Conservation (phyloP, 108 stramenopile species). For the Bacterosira constricta region DNA sequence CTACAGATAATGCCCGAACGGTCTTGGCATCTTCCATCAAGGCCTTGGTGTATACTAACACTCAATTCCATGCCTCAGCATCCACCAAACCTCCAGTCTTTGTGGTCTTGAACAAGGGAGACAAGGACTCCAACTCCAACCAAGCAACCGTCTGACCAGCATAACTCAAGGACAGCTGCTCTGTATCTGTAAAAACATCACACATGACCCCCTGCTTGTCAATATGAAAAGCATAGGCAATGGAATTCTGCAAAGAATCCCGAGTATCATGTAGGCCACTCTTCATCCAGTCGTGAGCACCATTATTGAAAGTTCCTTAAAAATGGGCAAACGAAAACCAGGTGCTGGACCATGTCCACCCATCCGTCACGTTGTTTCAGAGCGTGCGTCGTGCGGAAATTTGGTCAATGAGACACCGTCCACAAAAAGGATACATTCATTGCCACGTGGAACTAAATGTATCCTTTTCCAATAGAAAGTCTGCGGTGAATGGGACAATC, state of each 20-base stretch:
- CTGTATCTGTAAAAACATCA: not conserved
- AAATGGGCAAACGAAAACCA: not conserved
- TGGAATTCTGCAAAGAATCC: not conserved
- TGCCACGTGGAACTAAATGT: too few species aligned
- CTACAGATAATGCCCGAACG: not conserved
- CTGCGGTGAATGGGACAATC: too few species aligned
- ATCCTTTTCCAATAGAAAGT: too few species aligned
- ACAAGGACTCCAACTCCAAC: too few species aligned
- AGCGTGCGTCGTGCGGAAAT: too few species aligned
- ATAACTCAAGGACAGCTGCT: not conserved
- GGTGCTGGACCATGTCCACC: not conserved
- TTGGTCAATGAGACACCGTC: too few species aligned
- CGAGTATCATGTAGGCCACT: too few species aligned
- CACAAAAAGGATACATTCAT: too few species aligned
- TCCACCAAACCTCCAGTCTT: not conserved
- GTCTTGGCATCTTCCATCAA: not conserved
- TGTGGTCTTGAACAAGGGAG: too few species aligned
- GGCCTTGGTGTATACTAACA: constrained; percentile 1
- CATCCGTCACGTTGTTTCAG: too few species aligned
- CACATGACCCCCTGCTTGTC: not conserved
- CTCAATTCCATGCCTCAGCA: not conserved
- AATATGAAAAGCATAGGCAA: not conserved
- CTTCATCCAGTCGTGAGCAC: not conserved
- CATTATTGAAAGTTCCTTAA: not conserved
- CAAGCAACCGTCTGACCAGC: too few species aligned